Base-by-base conservation (phyloP, 805 yeast species). In the Spathaspora hagerdaliae region DNA sequence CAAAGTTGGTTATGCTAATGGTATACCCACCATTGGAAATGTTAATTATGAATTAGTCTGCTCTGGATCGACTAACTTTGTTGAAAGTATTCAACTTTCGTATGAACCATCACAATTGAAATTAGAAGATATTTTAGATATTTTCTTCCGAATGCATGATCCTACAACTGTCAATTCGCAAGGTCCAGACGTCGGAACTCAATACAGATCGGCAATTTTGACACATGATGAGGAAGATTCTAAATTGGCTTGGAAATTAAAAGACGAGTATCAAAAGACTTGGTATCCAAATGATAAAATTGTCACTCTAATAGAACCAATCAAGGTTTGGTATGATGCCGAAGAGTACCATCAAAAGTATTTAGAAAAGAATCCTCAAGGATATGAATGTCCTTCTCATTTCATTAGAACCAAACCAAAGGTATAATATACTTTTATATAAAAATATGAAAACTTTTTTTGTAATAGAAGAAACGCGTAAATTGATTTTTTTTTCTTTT, bases 301-400 rank as follows among this genome's bases (percentile, higher is more conserved):
- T 27, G 85, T 71, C 39, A 90, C 98, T 1, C 68, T 67, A 38
- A 78, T 91, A 42, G 85, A 80, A 58, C 85, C 87, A 7, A 75
- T 89, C 38, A 61, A 71, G 42, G 73, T 72, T 48, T 94, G 87
- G 75, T 85, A 83, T 71, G 97, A 91, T 60, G 98, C 97, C n/a
- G 99, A 92, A 65, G 91, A 83, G 33, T 92, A 91, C 63, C 99
- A 92, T 63, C 98, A 92, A 62, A 59, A 75, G 50, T 92, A 94
- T 62, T 72, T 92, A 56, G 75, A 76, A 46, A 82, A 80, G 57
- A 89, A 92, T 61, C 96, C 97, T 2, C 65, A 69, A 5, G 97
- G 97, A 5, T 89, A 91, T 63, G 87, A 86, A 48, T 92, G 98
- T 62, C 92, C 96, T 15, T 82, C 92, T 4, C 98, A 92, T 60